Base-by-base conservation (phyloP, 495 filamentous ascomycete genomes). In the Eremomyces bilateralis region DNA sequence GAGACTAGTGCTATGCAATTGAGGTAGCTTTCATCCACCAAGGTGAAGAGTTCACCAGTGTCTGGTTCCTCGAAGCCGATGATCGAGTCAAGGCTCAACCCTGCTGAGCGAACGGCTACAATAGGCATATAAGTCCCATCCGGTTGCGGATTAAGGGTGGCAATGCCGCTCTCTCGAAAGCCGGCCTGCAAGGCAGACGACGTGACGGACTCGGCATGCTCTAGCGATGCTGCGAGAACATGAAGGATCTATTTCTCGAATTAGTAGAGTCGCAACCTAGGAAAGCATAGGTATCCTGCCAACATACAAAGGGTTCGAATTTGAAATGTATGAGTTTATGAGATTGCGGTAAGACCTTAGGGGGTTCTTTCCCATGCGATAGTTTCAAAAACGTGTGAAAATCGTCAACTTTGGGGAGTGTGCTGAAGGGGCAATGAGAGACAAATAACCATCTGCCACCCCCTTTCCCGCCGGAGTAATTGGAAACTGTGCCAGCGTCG, bases 281-380 rank as follows among this genome's bases (percentile, higher is more conserved):
- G 42, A 44, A 30, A 28, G 13, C 35, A 31, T 49, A 6, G 16
- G n/a, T 30, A 15, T 38, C 33, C 16, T 36, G 38, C 11, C 20
- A 4, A 34, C 69, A 41, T 64, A 88, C 84, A 81, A 95, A 79
- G 21, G 85, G 79, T 50, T 93, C 84, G 47, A 85, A 93, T 52
- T 88, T 84, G 59, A 93, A 78, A 49, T 81, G 80, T 27, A 91
- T 68, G 45, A 81, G 62, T 43, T 33, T 48, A 42, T 20, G 27
- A 43, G 17, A 45, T 39, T n/a, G n/a, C n/a, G n/a, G n/a, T n/a
- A n/a, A n/a, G n/a, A n/a, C n/a, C n/a, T n/a, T n/a, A n/a, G n/a
- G n/a, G n/a, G n/a, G n/a, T n/a, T n/a, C n/a, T n/a, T n/a, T n/a
- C n/a, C n/a, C n/a, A n/a, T n/a, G n/a, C n/a, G n/a, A n/a, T n/a